Base-by-base conservation (phyloP, 495 filamentous ascomycete genomes). In the Talaromyces adpressus region DNA sequence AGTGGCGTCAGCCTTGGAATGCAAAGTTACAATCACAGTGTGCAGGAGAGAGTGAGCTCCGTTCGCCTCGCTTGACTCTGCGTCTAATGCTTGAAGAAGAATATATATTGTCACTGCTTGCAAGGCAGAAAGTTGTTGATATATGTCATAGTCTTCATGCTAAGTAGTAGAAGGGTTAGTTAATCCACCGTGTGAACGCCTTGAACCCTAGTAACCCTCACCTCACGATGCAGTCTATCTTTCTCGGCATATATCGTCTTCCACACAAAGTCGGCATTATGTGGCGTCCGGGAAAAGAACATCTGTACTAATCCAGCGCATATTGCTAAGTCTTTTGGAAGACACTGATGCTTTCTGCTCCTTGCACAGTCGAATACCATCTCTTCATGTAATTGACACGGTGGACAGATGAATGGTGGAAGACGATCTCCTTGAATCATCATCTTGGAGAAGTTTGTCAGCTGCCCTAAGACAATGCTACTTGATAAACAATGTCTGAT, bases 261-360 rank as follows among this genome's bases (percentile, higher is more conserved):
- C 60, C 60, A 62, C 7, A 62, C 60, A 52, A 62, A 62, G 8
- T 62, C 29, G 12, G 60, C 25, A 29, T 62, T 62, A 11, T 62
- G 41, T 34, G 60, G 25, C 23, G 60, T 62, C 18, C 60, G 60
- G 9, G 60, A 62, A 34, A 53, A 62, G 27, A 62, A 62, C 60
- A 62, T 62, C 11, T 62, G 22, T 18, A 62, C 60, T 14, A 62
- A 18, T 29, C 60, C 60, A 36, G 45, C 60, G 25, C 60, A 62
- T 62, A 62, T 62, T 51, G 60, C 60, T 16, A 62, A 22, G 12
- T 62, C 60, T 22, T 53, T 52, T 3, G 45, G 39, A 16, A 62
- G 47, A 53, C 60, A 62, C 16, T 53, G 39, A 53, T 62, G 60
- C 16, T 12, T 62, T 34, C 45, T 20, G 41, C 27, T 52, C 14